Conservation (phyloP, 106 monocot species). For the Dendrobium catenatum region DNA sequence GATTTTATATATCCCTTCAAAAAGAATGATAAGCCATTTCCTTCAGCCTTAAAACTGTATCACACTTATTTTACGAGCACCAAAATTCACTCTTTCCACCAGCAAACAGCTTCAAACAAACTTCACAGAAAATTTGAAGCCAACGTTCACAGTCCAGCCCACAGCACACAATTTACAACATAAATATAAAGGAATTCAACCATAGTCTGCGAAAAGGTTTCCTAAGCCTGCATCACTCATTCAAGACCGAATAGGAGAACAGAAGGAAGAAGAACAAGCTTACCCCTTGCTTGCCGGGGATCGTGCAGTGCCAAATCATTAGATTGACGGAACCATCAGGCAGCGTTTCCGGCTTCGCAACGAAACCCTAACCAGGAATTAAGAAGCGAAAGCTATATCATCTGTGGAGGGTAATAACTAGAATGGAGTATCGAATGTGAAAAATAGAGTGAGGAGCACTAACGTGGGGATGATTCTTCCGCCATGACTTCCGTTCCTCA, state of each 20-base stretch:
- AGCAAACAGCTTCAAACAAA: too few relatives aligned
- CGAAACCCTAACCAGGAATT: constrained; percentile 45
- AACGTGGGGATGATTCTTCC: constrained; percentile 69
- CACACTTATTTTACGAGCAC: too few relatives aligned
- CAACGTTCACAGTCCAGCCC: too few relatives aligned
- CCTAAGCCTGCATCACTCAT: neutral
- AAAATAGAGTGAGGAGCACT: neutral
- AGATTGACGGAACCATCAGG: constrained; percentile 61
- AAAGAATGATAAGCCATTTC: too few relatives aligned
- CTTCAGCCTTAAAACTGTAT: too few relatives aligned
- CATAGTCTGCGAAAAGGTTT: neutral
- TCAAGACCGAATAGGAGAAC: neutral
- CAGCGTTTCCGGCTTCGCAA: constrained; percentile 55
- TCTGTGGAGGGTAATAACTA: neutral
- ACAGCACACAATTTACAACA: too few relatives aligned
- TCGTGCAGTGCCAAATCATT: constrained; percentile 64
- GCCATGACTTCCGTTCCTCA: constrained; percentile 68
- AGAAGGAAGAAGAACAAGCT: neutral
- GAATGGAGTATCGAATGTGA: neutral
- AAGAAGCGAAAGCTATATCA: neutral
- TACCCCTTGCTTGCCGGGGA: constrained; percentile 68
- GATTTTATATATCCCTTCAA: too few relatives aligned
- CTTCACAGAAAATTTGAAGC: too few relatives aligned
- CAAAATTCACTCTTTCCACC: too few relatives aligned
- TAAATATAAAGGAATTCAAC: neutral